phyloP scores from a whole-genome alignment of 1,139 yeast species.

The Torulaspora pretoriensis region DNA sequence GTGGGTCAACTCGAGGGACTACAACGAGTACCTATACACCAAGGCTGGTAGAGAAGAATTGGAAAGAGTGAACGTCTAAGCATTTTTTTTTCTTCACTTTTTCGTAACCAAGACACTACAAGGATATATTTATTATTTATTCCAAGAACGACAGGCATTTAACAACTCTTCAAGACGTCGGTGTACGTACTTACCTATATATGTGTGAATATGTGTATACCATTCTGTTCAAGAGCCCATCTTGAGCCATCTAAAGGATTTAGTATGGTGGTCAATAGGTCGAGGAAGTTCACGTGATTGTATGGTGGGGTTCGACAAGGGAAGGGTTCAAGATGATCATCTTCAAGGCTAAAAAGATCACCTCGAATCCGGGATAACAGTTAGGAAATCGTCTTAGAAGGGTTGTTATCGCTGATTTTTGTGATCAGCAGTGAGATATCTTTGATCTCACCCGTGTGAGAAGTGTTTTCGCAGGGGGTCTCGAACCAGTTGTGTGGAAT shows the following conservation, averaged over 20 bases:
- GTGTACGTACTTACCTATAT: conserved; percentile 3
- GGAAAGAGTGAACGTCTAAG: conserved; percentile 68
- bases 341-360: background rate
- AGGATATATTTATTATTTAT: conserved; percentile 1
- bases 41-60: conserved; percentile 96
- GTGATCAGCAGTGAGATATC: background rate
- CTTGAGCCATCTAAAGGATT: background rate
- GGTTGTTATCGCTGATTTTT: background rate
- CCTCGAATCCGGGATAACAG: background rate
- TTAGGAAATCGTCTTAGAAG: background rate
- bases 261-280: background rate
- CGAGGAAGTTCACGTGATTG: background rate
- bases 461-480: background rate
- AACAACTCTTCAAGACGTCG: conserved; percentile 1
- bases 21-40: conserved; percentile 93
- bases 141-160: conserved; percentile 2
- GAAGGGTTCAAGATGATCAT: background rate
- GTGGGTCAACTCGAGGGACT: conserved; percentile 85
- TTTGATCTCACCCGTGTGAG: background rate
- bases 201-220: conserved; percentile 1
- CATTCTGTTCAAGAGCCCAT: background rate
- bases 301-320: background rate
- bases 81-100: background rate
- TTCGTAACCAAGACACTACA: background rate
- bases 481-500: background rate